Base-by-base conservation (phyloP, 108 stramenopile species). In the Cylindrotheca fusiformis region DNA sequence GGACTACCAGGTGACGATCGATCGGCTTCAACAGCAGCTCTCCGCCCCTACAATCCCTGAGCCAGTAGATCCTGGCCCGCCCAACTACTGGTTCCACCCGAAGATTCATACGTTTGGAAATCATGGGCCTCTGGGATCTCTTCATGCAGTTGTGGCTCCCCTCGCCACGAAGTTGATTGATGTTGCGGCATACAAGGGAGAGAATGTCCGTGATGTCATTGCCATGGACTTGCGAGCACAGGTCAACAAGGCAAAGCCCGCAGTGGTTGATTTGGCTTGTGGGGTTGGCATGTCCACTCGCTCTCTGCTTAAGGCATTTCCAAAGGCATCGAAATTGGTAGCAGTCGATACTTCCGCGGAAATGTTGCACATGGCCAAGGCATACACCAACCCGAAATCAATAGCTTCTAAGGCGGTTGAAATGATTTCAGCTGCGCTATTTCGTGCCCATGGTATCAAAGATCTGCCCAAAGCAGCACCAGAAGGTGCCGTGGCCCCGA, bases 261-360 rank as follows among this genome's bases (percentile, higher is more conserved):
- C 72, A 23, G 79, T 93, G 17, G 63, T 81, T 19, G 91, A 93
- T 63, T 60, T 93, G 48, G 83, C 85, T 52, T 88, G 87, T 51
- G 91, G 91, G 41, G 91, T 93, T 10, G 91, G 91, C 8, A 82
- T 89, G 41, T 84, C 82, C 44, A 93, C 91, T 22, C 69, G 91
- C 4, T 84, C 86, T 17, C 58, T 93, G 4, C 66, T 58, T 32
- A 69, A 81, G 12, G 80, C 86, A 32, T 89, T 93, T 74, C 81
- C 75, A 19, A 77, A 88, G 45, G 86, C 86, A 3, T 68, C 83
- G 48, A 49, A 48, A 18, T 32, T 89, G 50, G 69, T 85, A 31
- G 88, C 81, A 1, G 49, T 93, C 3, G 91, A 93, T 58, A 89
- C 91, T 6, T 80, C 78, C 29, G 58, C 81, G 18, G 84, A 93